phyloP scores from a whole-genome alignment of 2,329 filamentous ascomycete species.

The Diaporthe nobilis region DNA sequence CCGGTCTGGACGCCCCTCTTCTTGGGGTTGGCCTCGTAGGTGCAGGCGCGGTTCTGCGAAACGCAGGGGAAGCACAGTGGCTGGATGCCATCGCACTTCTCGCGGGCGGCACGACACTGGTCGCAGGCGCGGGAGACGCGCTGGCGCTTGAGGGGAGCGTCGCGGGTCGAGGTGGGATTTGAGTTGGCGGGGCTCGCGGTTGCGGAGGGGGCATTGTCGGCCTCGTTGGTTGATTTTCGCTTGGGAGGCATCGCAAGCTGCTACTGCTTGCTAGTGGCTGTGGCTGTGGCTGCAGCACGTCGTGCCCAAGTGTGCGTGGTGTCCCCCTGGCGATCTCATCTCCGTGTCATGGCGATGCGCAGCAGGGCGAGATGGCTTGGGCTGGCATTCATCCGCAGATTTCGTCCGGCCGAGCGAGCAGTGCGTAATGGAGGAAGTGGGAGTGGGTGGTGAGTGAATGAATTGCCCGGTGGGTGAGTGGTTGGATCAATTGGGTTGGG shows the following conservation, averaged over 20 bases:
- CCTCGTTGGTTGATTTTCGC: conserved; percentile 52
- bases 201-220: conserved; percentile 40
- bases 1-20: conserved; percentile 86
- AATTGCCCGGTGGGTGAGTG: not conserved
- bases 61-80: conserved; percentile 78
- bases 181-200: conserved; percentile 35
- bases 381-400: conserved; percentile 23
- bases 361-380: not conserved
- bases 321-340: conserved; percentile 34
- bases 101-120: conserved; percentile 75
- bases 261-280: conserved; percentile 38
- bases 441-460: not conserved
- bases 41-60: conserved; percentile 74
- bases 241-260: conserved; percentile 55
- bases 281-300: conserved; percentile 47
- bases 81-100: conserved; percentile 80
- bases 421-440: not conserved
- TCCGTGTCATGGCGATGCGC: conserved; percentile 11
- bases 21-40: conserved; percentile 80
- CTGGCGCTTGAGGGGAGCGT: conserved; percentile 67
- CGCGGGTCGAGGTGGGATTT: conserved; percentile 38
- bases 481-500: conserved; percentile 7
- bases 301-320: conserved; percentile 45
- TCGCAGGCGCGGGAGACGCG: conserved; percentile 79
- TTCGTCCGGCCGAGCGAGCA: not conserved